A percentile compares a stretch with the other conserved stretches of the same genome.
These are phyloP conservation scores for Mercurialis annua DNA, from an alignment of 345 rosid genomes.

Conservation along the genomic window DNA sequence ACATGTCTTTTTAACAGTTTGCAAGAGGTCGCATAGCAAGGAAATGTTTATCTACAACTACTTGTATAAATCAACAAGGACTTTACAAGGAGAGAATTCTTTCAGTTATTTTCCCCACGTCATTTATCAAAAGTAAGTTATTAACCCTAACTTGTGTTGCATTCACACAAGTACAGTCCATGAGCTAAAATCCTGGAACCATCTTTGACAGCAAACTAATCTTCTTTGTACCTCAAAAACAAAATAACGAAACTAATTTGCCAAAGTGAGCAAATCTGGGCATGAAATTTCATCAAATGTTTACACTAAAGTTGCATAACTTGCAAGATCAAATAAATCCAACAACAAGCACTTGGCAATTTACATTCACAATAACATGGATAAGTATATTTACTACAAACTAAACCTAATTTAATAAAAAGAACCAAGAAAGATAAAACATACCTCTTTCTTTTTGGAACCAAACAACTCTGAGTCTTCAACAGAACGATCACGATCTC, in stretches of 20 bases:
- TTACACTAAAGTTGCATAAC: neutral
- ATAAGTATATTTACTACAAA: neutral
- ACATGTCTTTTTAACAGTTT: no score
- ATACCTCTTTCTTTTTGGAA: slow-evolving; percentile 82
- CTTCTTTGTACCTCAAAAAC: neutral
- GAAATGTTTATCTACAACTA: no score
- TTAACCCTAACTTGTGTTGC: neutral
- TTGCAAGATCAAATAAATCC: neutral
- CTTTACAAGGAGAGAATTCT: no score
- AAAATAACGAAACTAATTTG: neutral
- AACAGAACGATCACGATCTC: slow-evolving; percentile 89
- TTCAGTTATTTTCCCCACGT: no score
- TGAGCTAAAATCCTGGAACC: neutral
- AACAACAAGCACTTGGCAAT: neutral
- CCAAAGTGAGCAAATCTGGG: neutral
- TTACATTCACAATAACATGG: neutral
- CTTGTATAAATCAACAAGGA: no score
- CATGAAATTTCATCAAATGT: neutral
- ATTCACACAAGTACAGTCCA: neutral
- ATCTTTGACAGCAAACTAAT: neutral
- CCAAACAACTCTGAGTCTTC: slow-evolving; percentile 89
- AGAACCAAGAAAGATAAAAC: slow-evolving; percentile 4
- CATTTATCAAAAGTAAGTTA: no score
- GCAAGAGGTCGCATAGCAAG: no score
- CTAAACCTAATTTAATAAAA: neutral